A percentile compares a stretch with the other conserved stretches of the same genome.
phyloP scores from a whole-genome alignment of 495 filamentous ascomycete genomes.

The Penicillium manginii region DNA sequence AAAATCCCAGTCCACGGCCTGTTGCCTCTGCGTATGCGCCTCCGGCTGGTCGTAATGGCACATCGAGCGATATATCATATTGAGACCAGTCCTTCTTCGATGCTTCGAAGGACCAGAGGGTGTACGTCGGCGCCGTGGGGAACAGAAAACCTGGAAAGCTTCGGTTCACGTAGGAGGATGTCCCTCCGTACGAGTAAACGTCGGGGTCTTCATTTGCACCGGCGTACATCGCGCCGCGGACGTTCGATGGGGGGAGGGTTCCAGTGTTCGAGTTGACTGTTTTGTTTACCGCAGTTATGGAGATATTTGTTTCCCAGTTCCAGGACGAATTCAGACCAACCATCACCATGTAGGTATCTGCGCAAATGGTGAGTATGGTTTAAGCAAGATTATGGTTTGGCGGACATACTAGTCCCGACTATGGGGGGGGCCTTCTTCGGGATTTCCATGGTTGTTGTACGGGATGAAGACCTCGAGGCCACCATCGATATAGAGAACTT shows the following conservation, averaged over 20 bases:
- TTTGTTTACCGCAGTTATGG: conserved; percentile 33
- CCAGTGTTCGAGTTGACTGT: conserved; percentile 27
- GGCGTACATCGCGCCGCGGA: conserved; percentile 40
- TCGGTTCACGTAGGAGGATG: conserved; percentile 33
- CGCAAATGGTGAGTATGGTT: not conserved
- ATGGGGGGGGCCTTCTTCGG: conserved; percentile 10
- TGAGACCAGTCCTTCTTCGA: conserved; percentile 33
- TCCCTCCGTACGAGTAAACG: conserved; percentile 43
- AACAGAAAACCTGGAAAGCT: conserved; percentile 35
- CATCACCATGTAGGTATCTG: conserved; percentile 42
- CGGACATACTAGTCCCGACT: conserved; percentile 15
- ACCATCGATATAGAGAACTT: conserved; percentile 42
- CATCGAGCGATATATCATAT: conserved; percentile 34
- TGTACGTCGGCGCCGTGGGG: conserved; percentile 27
- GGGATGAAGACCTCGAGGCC: conserved; percentile 38
- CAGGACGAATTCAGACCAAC: conserved; percentile 42
- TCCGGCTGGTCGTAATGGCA: conserved; percentile 34
- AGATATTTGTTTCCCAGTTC: conserved; percentile 49
- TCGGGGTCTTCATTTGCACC: conserved; percentile 21
- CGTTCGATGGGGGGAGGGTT: conserved; percentile 30
- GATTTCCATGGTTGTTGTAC: conserved; percentile 12
- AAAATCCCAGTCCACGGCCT: conserved; percentile 43
- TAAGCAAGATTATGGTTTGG: not conserved
- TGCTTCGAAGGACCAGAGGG: conserved; percentile 32
- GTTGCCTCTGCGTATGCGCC: conserved; percentile 41